A percentile compares a stretch with the other conserved stretches of the same genome.
These are phyloP conservation scores for Kwoniella botswanensis DNA, from an alignment of 768 basidiomycete species.

Conservation along the genomic window DNA sequence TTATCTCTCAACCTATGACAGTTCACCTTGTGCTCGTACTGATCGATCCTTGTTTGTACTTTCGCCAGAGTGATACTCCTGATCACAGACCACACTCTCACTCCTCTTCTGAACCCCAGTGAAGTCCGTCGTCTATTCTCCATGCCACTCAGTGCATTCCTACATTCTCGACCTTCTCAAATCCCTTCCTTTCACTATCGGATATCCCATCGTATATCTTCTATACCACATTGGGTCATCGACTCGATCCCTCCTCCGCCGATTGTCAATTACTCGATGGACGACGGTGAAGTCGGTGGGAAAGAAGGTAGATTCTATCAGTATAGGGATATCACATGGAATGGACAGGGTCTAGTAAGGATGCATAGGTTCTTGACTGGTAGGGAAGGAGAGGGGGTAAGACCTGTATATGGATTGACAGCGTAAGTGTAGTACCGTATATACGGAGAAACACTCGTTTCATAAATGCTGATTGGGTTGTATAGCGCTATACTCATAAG, in stretches of 20 bases:
- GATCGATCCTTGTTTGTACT: neutral
- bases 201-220: slow-evolving; percentile 55
- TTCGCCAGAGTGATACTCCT: slow-evolving; percentile 76
- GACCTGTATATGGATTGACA: slow-evolving; percentile 86
- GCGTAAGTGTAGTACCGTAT: slow-evolving; percentile 65
- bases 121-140: slow-evolving; percentile 85
- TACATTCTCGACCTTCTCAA: slow-evolving; percentile 66
- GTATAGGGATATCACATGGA: slow-evolving; percentile 64
- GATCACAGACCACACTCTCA: slow-evolving; percentile 75
- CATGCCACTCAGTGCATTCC: slow-evolving; percentile 77
- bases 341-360: slow-evolving; percentile 62
- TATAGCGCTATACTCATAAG: slow-evolving; percentile 65
- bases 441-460: neutral
- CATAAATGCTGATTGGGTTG: neutral
- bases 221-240: slow-evolving; percentile 25
- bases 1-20: neutral
- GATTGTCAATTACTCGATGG: slow-evolving; percentile 6
- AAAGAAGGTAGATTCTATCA: slow-evolving; percentile 40
- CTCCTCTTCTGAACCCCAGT: slow-evolving; percentile 79
- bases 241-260: slow-evolving; percentile 33
- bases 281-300: slow-evolving; percentile 28
- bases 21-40: neutral
- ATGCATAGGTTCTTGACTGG: slow-evolving; percentile 85
- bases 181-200: slow-evolving; percentile 48
- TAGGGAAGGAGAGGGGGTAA: slow-evolving; percentile 78